phyloP scores from a whole-genome alignment of 1,139 yeast genomes.

The Protomyces inouyei region DNA sequence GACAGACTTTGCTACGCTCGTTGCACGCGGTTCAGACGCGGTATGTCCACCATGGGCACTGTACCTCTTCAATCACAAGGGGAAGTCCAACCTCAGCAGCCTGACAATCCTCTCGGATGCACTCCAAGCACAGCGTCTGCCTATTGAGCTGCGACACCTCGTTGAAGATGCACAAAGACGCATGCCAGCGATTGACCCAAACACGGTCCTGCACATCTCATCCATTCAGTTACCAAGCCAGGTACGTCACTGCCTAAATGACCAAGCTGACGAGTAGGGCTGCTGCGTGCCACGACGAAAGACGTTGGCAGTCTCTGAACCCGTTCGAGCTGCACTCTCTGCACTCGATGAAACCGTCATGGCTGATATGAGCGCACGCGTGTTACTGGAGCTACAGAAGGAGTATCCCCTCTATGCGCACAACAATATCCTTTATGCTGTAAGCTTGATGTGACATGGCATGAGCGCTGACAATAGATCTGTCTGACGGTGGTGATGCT shows the following conservation, averaged over 20 bases:
- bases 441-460: not conserved
- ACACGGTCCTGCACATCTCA: not conserved
- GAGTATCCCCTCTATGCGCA: not conserved
- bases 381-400: not conserved
- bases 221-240: not conserved
- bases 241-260: not conserved
- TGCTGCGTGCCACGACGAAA: not conserved
- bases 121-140: not conserved
- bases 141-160: not conserved
- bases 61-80: not conserved
- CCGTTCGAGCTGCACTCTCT: not conserved
- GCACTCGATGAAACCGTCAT: not conserved
- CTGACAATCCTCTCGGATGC: not conserved
- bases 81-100: not conserved
- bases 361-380: not conserved
- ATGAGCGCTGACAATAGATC: not conserved
- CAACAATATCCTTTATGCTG: not conserved
- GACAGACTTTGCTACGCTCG: not conserved
- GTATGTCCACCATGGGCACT: not conserved
- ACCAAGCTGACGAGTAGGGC: not conserved
- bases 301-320: not conserved
- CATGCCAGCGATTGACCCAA: not conserved
- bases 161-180: not conserved
- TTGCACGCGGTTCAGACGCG: not conserved
- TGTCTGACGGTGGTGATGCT: not conserved